These are phyloP conservation scores for Piper longum DNA, from an alignment of 164 flowering plant species.

Conservation along the genomic window DNA sequence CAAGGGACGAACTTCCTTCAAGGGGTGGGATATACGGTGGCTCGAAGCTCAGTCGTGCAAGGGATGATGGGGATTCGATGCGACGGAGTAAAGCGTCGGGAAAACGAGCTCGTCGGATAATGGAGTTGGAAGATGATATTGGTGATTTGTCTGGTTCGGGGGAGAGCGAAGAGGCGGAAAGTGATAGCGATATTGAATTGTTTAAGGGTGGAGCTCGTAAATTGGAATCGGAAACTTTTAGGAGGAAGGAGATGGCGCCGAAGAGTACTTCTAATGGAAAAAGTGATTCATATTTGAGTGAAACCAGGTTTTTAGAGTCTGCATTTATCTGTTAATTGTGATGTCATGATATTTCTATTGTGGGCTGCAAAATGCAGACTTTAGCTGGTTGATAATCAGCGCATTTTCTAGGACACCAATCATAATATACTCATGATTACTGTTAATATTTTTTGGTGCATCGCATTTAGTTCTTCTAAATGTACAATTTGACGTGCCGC, in stretches of 20 bases:
- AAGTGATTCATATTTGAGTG: not conserved
- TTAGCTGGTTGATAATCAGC: no score
- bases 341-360: not conserved
- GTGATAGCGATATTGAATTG: not conserved
- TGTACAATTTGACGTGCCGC: no score
- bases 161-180: not conserved
- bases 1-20: not conserved
- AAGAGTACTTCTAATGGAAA: not conserved
- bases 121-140: not conserved
- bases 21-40: not conserved
- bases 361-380: not conserved
- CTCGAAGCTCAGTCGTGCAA: not conserved
- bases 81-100: not conserved
- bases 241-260: not conserved
- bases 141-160: not conserved
- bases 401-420: no score
- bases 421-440: no score
- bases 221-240: not conserved
- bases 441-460: no score
- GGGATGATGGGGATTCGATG: not conserved
- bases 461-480: no score
- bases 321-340: no score
- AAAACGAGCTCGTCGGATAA: not conserved
- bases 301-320: not conserved
- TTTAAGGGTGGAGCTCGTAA: not conserved